These are phyloP conservation scores for Melaleuca quinquenervia DNA, from an alignment of 345 rosid genomes.

Conservation along the genomic window DNA sequence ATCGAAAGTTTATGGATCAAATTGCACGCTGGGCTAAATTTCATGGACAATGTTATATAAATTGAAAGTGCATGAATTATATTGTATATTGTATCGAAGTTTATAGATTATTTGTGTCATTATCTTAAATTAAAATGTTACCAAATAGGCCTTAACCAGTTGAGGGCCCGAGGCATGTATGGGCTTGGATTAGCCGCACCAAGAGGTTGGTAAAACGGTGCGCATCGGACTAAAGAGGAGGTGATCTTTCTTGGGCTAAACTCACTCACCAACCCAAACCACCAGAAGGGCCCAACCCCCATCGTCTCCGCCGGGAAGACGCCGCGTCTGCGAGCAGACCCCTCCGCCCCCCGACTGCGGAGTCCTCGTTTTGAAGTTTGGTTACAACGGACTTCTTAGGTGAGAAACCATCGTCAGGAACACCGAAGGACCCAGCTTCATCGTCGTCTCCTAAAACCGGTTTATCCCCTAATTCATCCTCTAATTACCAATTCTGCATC, in stretches of 20 bases:
- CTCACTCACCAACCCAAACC: background rate
- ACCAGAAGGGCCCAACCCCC: background rate
- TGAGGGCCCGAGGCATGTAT: background rate
- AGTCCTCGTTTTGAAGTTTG: background rate
- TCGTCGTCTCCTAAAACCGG: background rate
- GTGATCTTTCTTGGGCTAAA: background rate
- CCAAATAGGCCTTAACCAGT: no score
- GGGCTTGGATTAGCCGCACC: background rate
- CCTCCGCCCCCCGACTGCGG: background rate
- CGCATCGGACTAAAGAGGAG: no score
- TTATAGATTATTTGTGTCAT: no score
- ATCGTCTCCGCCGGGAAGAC: background rate
- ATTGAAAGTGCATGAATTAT: no score
- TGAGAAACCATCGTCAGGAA: background rate
- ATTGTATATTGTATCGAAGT: no score
- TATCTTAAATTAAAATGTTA: no score
- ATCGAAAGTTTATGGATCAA: no score
- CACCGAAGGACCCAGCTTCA: background rate
- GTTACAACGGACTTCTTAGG: conserved; percentile 7
- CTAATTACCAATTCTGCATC: background rate
- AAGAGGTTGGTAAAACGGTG: background rate
- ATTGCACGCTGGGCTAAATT: no score
- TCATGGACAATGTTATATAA: no score
- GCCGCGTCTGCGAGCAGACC: background rate
- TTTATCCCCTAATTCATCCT: background rate